Conservation (phyloP, 306 rosid species). For the Carpinus fangiana region DNA sequence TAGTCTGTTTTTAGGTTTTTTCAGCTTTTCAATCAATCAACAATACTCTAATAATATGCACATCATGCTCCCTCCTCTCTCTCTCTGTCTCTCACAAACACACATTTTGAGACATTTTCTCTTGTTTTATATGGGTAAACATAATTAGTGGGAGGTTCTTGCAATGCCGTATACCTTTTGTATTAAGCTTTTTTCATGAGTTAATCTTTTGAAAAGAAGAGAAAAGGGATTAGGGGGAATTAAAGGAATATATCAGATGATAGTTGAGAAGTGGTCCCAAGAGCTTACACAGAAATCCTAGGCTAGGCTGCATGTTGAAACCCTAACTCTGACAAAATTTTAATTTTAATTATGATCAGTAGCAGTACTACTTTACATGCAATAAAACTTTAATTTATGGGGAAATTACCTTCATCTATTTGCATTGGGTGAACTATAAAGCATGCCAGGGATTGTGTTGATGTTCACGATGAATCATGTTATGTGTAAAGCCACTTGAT, state of each 20-base stretch:
- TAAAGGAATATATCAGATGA: constrained; percentile 4
- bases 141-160: constrained; percentile 3
- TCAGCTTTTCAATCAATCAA: background rate
- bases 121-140: background rate
- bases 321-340: constrained; percentile 48
- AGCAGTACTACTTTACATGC: constrained; percentile 23
- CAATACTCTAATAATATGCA: background rate
- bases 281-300: constrained; percentile 22
- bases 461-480: constrained; percentile 52
- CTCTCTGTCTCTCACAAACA: no score
- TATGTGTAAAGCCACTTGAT: constrained; percentile 45
- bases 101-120: background rate
- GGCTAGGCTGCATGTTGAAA: constrained; percentile 30
- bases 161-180: no score
- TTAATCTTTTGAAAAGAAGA: constrained; percentile 12
- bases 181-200: background rate
- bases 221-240: constrained; percentile 11
- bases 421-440: constrained; percentile 38
- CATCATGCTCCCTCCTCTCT: background rate
- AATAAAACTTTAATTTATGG: constrained; percentile 19
- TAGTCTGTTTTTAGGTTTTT: constrained; percentile 13
- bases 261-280: constrained; percentile 85
- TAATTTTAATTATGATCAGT: constrained; percentile 4
- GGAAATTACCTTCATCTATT: constrained; percentile 28
- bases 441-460: constrained; percentile 68